Base-by-base conservation (phyloP, 805 yeast species). In the Starmerella asiatica region DNA sequence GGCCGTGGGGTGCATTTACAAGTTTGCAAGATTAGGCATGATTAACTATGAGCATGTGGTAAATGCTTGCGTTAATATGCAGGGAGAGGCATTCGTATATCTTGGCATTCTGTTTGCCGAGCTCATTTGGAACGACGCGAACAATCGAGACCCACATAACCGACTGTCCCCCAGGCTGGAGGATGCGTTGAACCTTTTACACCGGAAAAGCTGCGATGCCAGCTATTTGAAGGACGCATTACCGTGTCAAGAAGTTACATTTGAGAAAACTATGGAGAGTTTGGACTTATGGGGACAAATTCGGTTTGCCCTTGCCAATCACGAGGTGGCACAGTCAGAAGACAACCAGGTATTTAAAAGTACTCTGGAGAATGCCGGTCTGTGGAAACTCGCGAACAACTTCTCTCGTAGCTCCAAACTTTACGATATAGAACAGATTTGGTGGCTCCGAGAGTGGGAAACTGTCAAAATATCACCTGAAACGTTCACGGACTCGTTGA, bases 361-460 rank as follows among this genome's bases (percentile, higher is more conserved):
- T 2, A 15, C 17, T 9, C 35, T 34, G 4, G 38, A 18, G 21
- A n/a, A 16, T 3, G 40, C 38, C 1, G 52, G 54, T 2, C 29
- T 49, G 14, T 51, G 43, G 43, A 20, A 30, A 5, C 18, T 46
- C 15, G 50, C 52, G 1, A 30, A 34, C 11, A 23, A 23, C 9
- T 8, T 37, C 4, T 11, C 28, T 1, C 15, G 15, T 1, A 6
- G 29, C 14, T 14, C 24, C 4, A 23, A 38, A 19, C 32, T 36
- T 15, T 42, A 42, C 32, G 48, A 48, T 26, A 43, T 43, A 9
- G 35, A 41, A 4, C 12, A 33, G 73, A 71, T 76, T 1, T 78
- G 94, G 84, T 79, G 79, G 52, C 57, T 86, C 30, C 71, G 69
- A 32, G 70, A 72, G 36, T 86, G 96, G 96, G 79, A 78, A 39